Evolutionary conservation across 192 early-diverging fungal species (phyloP).

Genomic region (Podila epigama): DNA sequence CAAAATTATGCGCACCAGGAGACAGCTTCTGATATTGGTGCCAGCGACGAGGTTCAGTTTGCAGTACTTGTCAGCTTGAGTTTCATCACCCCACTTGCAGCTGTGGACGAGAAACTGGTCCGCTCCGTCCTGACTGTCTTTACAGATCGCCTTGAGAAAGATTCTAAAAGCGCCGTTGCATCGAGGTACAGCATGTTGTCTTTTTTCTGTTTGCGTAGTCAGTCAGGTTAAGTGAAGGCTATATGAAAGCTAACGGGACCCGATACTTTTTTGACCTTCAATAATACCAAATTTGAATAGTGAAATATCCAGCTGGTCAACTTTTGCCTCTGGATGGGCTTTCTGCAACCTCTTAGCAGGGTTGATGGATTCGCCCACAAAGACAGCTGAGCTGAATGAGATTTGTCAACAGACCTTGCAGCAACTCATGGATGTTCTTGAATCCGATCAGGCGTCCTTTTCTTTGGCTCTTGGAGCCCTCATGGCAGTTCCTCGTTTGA

Average conservation of each 20-base stretch:
- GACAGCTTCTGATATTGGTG: slow-evolving; percentile 23
- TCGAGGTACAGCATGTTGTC: background rate
- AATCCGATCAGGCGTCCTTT: slow-evolving; percentile 15
- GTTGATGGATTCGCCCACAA: slow-evolving; percentile 42
- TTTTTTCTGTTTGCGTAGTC: background rate
- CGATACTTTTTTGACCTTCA: background rate
- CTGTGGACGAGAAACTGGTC: slow-evolving; percentile 51
- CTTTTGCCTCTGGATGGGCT: slow-evolving; percentile 48
- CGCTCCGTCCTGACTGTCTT: slow-evolving; percentile 31
- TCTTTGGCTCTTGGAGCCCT: slow-evolving; percentile 30
- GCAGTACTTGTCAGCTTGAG: slow-evolving; percentile 46
- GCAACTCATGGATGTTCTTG: slow-evolving; percentile 24
- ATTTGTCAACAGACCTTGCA: slow-evolving; percentile 34
- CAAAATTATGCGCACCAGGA: slow-evolving; percentile 37
- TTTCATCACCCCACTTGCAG: slow-evolving; percentile 39
- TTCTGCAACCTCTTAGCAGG: slow-evolving; percentile 49
- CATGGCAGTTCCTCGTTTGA: slow-evolving; percentile 46
- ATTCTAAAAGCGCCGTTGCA: slow-evolving; percentile 1
- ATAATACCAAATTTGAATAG: slow-evolving; percentile 18
- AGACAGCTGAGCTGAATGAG: slow-evolving; percentile 32
- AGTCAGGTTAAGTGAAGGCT: too few species aligned
- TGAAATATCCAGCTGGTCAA: slow-evolving; percentile 42
- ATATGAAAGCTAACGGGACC: background rate
- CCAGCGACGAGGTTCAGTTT: slow-evolving; percentile 56
- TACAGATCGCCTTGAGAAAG: slow-evolving; percentile 16